Percentiles rank a stretch among this genome's conserved stretches.
phyloP scores from a whole-genome alignment of 352 stramenopile species.

The Phytophthora europaea region DNA sequence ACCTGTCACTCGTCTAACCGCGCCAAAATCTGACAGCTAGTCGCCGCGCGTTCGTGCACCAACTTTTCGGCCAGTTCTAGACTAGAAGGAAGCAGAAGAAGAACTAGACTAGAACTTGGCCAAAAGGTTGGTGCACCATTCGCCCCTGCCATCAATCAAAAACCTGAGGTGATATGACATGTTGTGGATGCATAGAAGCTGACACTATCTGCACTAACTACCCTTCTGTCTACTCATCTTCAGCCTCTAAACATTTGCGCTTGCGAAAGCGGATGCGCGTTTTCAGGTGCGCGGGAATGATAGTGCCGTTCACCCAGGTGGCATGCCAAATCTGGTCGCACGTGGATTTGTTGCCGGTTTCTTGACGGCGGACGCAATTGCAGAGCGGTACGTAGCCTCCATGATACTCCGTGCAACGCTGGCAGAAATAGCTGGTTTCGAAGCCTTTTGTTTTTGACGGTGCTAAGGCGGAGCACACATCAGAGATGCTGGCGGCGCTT shows the following conservation, averaged over 20 bases:
- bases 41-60: background rate
- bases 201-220: background rate
- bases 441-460: too few relatives aligned
- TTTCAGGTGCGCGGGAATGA: background rate
- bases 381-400: constrained; percentile 1
- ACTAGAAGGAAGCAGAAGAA: background rate
- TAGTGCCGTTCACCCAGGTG: constrained; percentile 1
- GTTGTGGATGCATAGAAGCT: too few relatives aligned
- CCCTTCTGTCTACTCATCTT: background rate
- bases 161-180: too few relatives aligned
- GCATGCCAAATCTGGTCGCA: constrained; percentile 12
- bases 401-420: too few relatives aligned
- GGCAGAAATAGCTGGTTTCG: too few relatives aligned
- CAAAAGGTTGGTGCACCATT: background rate
- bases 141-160: too few relatives aligned
- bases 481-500: too few relatives aligned
- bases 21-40: too few relatives aligned
- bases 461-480: too few relatives aligned
- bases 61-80: background rate
- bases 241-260: background rate
- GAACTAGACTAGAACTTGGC: background rate
- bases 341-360: constrained; percentile 12
- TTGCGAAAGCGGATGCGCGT: constrained; percentile 5
- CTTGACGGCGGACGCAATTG: constrained; percentile 1
- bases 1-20: too few relatives aligned